Evolutionary conservation across 257 asterid genomes (phyloP).

Genomic region (Scutellaria barbata): DNA sequence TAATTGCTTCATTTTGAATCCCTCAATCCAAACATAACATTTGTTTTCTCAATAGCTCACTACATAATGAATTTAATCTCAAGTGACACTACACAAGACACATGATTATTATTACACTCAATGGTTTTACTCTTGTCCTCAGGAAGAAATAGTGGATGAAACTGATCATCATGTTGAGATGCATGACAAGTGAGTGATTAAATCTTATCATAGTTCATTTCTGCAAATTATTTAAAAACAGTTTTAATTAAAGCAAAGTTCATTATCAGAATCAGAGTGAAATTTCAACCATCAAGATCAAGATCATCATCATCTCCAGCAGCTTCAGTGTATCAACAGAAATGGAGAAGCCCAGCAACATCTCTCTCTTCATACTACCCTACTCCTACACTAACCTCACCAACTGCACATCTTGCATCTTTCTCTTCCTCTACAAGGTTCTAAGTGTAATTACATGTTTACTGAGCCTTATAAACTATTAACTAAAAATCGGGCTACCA

Average conservation of each 20-base stretch:
- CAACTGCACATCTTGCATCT: slow-evolving; percentile 42
- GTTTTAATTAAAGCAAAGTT: too few relatives aligned
- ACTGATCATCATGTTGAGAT: slow-evolving; percentile 67
- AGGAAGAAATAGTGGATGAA: slow-evolving; percentile 69
- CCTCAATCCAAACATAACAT: too few relatives aligned
- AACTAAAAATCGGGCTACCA: too few relatives aligned
- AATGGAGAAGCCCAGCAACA: slow-evolving; percentile 48
- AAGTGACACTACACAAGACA: too few relatives aligned
- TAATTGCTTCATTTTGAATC: too few relatives aligned
- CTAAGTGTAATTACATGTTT: too few relatives aligned
- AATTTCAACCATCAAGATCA: slow-evolving; percentile 42
- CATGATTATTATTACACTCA: too few relatives aligned
- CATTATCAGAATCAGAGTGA: slow-evolving; percentile 57
- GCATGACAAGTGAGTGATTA: slow-evolving; percentile 51
- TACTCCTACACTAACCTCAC: slow-evolving; percentile 50
- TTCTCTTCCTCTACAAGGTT: too few relatives aligned
- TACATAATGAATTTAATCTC: too few relatives aligned
- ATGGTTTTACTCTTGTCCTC: not conserved
- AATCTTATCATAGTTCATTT: not conserved
- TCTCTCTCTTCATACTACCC: slow-evolving; percentile 49
- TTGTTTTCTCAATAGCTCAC: too few relatives aligned
- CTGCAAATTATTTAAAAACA: slow-evolving; percentile 3
- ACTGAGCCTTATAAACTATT: too few relatives aligned
- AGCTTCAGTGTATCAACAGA: slow-evolving; percentile 27
- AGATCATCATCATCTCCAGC: slow-evolving; percentile 47